phyloP scores from a whole-genome alignment of 2,329 filamentous ascomycete genomes.

The Aspergillus viridinutans region DNA sequence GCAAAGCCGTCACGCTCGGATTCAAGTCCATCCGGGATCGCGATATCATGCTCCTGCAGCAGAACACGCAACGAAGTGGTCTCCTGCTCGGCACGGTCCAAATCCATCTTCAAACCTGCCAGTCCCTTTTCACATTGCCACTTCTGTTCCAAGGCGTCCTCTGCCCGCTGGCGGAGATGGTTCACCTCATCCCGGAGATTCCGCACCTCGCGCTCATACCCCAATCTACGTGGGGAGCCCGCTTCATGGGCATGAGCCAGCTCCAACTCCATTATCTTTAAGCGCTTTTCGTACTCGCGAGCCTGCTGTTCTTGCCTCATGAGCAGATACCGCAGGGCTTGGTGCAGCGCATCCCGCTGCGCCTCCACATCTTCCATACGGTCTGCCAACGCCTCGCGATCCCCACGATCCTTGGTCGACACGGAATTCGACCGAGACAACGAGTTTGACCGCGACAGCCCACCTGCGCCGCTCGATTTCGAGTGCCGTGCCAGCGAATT shows the following conservation, averaged over 20 bases:
- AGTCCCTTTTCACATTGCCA: slow-evolving; percentile 93
- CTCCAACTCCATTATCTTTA: slow-evolving; percentile 71
- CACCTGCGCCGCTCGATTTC: slow-evolving; percentile 35
- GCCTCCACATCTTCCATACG: slow-evolving; percentile 88
- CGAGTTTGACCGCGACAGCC: slow-evolving; percentile 42
- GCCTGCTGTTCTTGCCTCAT: slow-evolving; percentile 82
- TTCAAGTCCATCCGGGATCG: slow-evolving; percentile 60
- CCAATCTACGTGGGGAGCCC: slow-evolving; percentile 65
- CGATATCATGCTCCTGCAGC: slow-evolving; percentile 76
- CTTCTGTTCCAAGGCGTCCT: slow-evolving; percentile 92
- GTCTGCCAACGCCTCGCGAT: slow-evolving; percentile 67
- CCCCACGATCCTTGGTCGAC: slow-evolving; percentile 53
- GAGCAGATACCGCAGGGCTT: slow-evolving; percentile 77
- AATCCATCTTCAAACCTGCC: slow-evolving; percentile 86
- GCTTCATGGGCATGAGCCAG: slow-evolving; percentile 65
- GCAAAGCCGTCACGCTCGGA: slow-evolving; percentile 41
- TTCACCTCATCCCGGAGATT: slow-evolving; percentile 80
- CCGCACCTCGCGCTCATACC: slow-evolving; percentile 79
- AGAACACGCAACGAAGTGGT: slow-evolving; percentile 76
- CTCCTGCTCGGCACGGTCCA: slow-evolving; percentile 92
- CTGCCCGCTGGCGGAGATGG: slow-evolving; percentile 75
- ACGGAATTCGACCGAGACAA: slow-evolving; percentile 58
- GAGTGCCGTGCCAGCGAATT: slow-evolving; percentile 61
- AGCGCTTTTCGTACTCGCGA: slow-evolving; percentile 75
- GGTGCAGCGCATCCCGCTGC: slow-evolving; percentile 88